Evolutionary conservation across 2,329 filamentous ascomycete genomes (phyloP), one percentile per base, ranked within the genome.

Genomic region (Coleophoma crateriformis): DNA sequence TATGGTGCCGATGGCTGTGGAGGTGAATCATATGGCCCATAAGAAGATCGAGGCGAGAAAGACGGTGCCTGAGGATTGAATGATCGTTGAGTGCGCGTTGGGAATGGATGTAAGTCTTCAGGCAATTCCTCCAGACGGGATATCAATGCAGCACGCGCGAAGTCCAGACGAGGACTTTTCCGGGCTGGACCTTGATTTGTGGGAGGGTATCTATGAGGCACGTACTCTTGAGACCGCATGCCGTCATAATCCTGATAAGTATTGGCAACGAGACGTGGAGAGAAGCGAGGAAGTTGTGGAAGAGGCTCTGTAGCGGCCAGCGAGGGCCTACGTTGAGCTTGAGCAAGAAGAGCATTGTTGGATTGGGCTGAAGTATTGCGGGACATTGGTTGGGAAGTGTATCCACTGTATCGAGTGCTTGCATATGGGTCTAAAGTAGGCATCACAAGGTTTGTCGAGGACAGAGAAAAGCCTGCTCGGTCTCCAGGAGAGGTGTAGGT

Each of bases 381-480:
- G 2, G 72, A 73, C 72, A 78, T 76, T 5, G 76, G 75, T 52
- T 76, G 70, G 7, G 73, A 75, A 22, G 70, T 68, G 57, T 78
- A 77, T 4, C 73, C 73, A n/a, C 17, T 66, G 58, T 50, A 27
- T 27, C 27, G 27, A 27, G 27, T 27, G 27, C 27, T 27, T 27
- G 27, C 6, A 27, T 27, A 27, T 27, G 27, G 27, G 27, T 27
- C 27, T 27, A 27, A 27, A 10, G 27, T 27, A 27, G 27, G 27
- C 27, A 27, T 27, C 72, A 69, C 56, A 71, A 55, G 49, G 22
- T 57, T 48, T 13, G 55, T 50, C 1, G 54, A 51, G 3, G 55
- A 58, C 15, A 61, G 50, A 11, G 58, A 58, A 14, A 60, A 46
- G 8, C 52, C 42, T 1, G 38, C 47, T 8, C 48, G 45, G 33